These are phyloP conservation scores for Trichoderma arundinaceum DNA, from an alignment of 2,329 filamentous ascomycete species.

Conservation along the genomic window DNA sequence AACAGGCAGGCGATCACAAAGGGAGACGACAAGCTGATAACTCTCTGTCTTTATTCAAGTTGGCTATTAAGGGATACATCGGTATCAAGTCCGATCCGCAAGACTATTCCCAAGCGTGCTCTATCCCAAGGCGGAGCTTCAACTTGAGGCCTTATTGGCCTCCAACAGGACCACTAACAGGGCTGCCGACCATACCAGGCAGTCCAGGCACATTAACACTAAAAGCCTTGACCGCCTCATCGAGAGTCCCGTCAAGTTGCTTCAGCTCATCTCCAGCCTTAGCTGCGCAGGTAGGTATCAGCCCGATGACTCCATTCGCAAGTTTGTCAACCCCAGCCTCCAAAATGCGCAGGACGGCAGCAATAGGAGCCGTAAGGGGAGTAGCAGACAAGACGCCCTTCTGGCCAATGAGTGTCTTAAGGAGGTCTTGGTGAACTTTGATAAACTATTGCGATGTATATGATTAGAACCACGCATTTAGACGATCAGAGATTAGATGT, in stretches of 20 bases:
- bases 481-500: neutral
- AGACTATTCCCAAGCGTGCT: too few species aligned
- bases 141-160: neutral
- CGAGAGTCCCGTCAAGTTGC: neutral
- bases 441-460: neutral
- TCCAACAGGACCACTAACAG: neutral
- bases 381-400: neutral
- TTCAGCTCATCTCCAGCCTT: neutral
- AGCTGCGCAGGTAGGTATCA: conserved; percentile 1
- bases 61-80: too few species aligned
- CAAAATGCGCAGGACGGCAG: neutral
- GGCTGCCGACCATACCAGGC: neutral
- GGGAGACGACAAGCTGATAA: neutral
- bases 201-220: neutral
- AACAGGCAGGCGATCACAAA: neutral
- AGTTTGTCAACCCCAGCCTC: neutral
- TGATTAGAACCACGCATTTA: neutral
- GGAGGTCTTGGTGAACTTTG: neutral
- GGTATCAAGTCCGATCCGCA: too few species aligned
- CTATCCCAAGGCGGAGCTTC: too few species aligned
- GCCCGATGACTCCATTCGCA: neutral
- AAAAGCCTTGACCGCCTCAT: neutral
- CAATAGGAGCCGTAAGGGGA: neutral
- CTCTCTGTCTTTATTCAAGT: neutral
- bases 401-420: neutral